Evolutionary conservation across 305 asterid genomes (phyloP), one percentile per base, ranked within the genome.

Genomic region (Solanum aculeatissimum): DNA sequence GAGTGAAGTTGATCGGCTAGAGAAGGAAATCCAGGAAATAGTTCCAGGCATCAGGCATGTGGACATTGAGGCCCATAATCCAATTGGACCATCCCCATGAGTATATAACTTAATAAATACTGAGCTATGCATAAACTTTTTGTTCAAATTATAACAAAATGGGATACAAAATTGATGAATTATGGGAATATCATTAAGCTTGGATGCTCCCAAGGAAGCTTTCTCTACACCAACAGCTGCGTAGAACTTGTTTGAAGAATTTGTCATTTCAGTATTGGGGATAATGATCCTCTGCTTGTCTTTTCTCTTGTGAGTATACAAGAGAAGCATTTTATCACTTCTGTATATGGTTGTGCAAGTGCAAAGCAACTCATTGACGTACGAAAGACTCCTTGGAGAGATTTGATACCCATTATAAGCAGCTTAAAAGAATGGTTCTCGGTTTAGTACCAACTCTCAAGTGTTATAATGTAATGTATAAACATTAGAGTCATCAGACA

Each of bases 1-100:
- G 80, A 94, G 97, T 83, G 99, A 97, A 89, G 98, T 97, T 29
- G 98, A 97, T 88, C 92, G 99, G 80, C 93, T 97, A 7, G 99
- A 97, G 70, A 94, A 93, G 82, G 99, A 97, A 93, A 97, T 97
- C 80, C 98, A 97, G 86, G 94, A 89, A 58, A 90, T 97, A 38
- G 98, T 97, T 84, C 99, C 99, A 8, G 99, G 99, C 42, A 97
- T 97, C 38, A 91, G 88, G 91, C 99, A 97, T 43, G 97, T 95
- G 9, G 99, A 95, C 86, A 97, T 97, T 60, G 99, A 97, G 85
- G 98, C 99, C 29, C 98, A 97, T 91, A 95, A 94, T 77, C 99
- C 99, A 42, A 90, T 92, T 81, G 84, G 86, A 57, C 92, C 95
- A 38, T 43, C 92, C 12, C 89, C 90, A 45, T 86, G 74, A 91